Evolutionary conservation across 805 yeast species (phyloP), one percentile per base, ranked within the genome.

Genomic region (Sugiyamaella smithiae): DNA sequence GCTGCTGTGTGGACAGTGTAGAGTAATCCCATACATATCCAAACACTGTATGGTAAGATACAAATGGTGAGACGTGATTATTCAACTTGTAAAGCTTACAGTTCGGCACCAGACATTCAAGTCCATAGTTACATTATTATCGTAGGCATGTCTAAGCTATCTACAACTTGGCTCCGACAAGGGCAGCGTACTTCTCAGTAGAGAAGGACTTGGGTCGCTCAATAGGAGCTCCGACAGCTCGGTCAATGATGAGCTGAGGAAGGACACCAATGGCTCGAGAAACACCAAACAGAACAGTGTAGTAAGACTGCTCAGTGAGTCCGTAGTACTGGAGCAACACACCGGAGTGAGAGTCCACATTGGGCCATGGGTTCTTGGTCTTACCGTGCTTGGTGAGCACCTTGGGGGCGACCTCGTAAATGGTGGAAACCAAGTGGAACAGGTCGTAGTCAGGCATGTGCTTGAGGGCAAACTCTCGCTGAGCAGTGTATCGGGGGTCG

Each of bases 161-260:
- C 52, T 53, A 53, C 50, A 50, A 48, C 54, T 53, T 51, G 52
- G 47, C 45, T 32, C 54, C 48, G 40, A 53, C 95, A 69, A 88
- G 74, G 77, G 87, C 88, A 67, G 81, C 82, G 77, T 85, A 87
- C 75, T 88, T 88, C 74, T 88, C 91, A 57, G 96, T 88, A 54
- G 95, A 86, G 88, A 88, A 87, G 55, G 95, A 83, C 74, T 85
- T 85, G 73, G 93, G 93, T 75, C 95, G 84, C 76, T 85, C 95
- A 65, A 85, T 84, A 61, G 95, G 82, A 59, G 79, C 68, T 65
- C 93, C 93, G 53, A 82, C 72, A 60, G 89, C 90, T 69, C 95
- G 80, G 74, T 85, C 93, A 64, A 82, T 81, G 71, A 85, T 84
- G 71, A 85, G 75, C 75, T 86, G 93, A 54, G 93, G 89, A 40